Base-by-base conservation (phyloP, 2,329 filamentous ascomycete genomes). In the Ilyonectria robusta region DNA sequence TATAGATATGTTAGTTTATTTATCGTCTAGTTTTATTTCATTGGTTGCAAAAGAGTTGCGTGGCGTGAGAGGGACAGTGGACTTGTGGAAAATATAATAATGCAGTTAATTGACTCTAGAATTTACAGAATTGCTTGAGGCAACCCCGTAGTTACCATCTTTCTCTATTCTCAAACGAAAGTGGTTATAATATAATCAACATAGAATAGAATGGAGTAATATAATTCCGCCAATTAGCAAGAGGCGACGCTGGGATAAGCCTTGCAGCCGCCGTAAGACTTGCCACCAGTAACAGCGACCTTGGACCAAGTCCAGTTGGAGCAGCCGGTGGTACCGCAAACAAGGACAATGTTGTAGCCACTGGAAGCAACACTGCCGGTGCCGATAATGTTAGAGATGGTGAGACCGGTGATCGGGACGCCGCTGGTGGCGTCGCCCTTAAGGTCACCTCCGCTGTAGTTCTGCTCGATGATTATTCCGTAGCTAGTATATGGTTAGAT, bases 351-450 rank as follows among this genome's bases (percentile, higher is more conserved):
- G 59, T 85, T 79, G 50, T 78, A 82, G 4, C 75, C 84, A 2
- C 68, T 74, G 23, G 75, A 71, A 2, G 72, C 53, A n/a, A 87
- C 84, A 0, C 33, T 59, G 4, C 66, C 57, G 11, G 81, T 78
- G 5, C 85, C 85, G 8, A 74, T 81, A 63, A 87, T 80, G 62
- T 80, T 72, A 40, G 78, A 72, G 19, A 87, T 70, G 6, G 79
- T 82, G 2, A 88, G 72, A 17, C 77, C 82, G 5, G 85, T 87
- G 73, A 88, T 87, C 11, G 84, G 85, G 21, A 88, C 82, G 37
- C 83, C 83, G 42, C 74, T 79, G 33, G 83, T 85, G 8, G 84
- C 80, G 8, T 59, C 76, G 11, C 84, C 84, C 23, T 81, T 81
- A 3, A 82, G 81, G 47, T 78, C 79, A 10, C 84, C 84, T 47